Evolutionary conservation across 2,329 filamentous ascomycete species (phyloP), one percentile per base, ranked within the genome.

Genomic region (Penicillium hesseltinei): DNA sequence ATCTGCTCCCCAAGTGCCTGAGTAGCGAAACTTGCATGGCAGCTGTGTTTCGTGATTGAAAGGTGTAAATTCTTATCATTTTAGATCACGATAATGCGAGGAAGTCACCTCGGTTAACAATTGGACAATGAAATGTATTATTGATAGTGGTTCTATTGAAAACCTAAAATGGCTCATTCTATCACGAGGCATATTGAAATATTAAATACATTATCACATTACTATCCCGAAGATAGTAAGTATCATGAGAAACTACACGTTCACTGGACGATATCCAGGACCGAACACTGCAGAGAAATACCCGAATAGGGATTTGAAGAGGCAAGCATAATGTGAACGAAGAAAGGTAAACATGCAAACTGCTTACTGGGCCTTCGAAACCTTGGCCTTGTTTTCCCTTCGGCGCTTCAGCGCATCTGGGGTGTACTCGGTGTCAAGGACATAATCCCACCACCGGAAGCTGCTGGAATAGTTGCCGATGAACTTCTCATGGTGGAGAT

Each of bases 391-490:
- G 53, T 73, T 71, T 77, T 94, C 91, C 59, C 92, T 85, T 72
- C 92, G 88, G 72, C 83, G 84, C 86, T 92, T 92, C 68, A 89
- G 84, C 40, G 93, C 91, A 77, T 95, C 93, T 38, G 90, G 85
- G 52, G 90, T 91, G 63, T 91, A 91, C 83, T 99, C 93, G 61
- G 94, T 99, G 77, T 97, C 92, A 66, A 97, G 83, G 67, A 88
- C 75, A 75, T 89, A 96, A 80, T 99, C 94, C 94, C 94, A 99
- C 94, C 94, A 99, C 76, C 93, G 86, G 86, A 99, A 99, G 82
- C 91, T 96, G 73, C 92, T 96, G 51, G 93, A 82, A 75, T 97
- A 99, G 82, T 99, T 99, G 69, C 94, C 94, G 63, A 99, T 92
- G 80, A 99, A 99, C 74, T 92, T 91, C 82, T 99, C 94, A 80